Percentiles rank a stretch among this genome's conserved stretches.
These are phyloP conservation scores for Deinandra increscens DNA, from an alignment of 129 eudicot species.

Conservation along the genomic window DNA sequence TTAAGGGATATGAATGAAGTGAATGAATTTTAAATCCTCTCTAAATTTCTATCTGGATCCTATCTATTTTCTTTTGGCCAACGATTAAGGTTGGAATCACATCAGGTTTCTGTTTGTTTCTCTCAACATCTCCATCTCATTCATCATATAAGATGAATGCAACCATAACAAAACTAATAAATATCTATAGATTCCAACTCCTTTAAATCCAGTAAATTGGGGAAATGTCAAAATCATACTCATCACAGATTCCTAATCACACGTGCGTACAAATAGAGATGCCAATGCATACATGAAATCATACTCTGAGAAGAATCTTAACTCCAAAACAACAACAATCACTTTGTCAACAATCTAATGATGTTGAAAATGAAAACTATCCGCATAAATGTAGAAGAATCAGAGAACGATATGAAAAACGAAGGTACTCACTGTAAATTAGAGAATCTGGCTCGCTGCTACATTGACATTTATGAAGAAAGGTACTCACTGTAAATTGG, in stretches of 20 bases:
- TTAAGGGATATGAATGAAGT: too few species aligned
- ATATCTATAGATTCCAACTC: neutral
- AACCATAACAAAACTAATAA: neutral
- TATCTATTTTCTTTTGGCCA: too few species aligned
- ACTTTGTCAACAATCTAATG: neutral
- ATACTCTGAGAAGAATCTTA: neutral
- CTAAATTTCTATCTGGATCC: too few species aligned
- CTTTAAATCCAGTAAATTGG: neutral
- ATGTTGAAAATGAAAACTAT: neutral
- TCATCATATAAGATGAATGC: neutral
- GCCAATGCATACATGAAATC: neutral
- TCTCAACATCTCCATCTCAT: too few species aligned
- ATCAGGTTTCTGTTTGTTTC: too few species aligned
- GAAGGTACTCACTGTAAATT: conserved; percentile 23
- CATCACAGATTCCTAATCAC: conserved; percentile 19
- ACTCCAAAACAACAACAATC: neutral
- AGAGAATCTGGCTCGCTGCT: conserved; percentile 17
- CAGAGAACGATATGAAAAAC: neutral
- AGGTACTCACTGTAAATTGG: conserved; percentile 13
- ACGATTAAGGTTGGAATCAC: too few species aligned
- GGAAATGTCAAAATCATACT: too few species aligned
- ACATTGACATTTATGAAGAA: conserved; percentile 28
- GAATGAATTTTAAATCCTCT: too few species aligned
- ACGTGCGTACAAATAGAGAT: neutral
- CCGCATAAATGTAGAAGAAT: neutral